phyloP scores from a whole-genome alignment of 2,329 filamentous ascomycete species.

The Fusarium lyarnte region DNA sequence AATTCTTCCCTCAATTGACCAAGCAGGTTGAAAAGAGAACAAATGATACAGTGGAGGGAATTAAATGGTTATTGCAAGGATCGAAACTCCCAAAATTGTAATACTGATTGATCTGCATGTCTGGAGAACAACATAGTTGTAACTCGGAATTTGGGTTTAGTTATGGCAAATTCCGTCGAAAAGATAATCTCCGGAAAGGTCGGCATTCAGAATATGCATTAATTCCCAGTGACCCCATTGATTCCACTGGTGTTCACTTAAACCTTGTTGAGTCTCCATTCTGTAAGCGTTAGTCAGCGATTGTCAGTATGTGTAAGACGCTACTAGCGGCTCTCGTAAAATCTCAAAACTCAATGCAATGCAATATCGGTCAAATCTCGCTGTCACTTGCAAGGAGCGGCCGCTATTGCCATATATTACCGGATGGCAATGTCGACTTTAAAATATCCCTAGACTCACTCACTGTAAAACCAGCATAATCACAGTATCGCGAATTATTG shows the following conservation, averaged over 20 bases:
- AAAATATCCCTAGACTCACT: fast-evolving
- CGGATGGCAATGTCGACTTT: fast-evolving
- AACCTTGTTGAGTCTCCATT: background rate
- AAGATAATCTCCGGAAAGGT: background rate
- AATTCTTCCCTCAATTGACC: background rate
- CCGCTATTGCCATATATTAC: background rate
- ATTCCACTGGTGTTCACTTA: background rate
- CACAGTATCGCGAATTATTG: no score
- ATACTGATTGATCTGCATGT: background rate
- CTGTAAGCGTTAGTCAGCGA: conserved; percentile 20
- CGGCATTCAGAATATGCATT: background rate
- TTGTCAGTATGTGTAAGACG: conserved; percentile 29
- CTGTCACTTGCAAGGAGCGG: fast-evolving
- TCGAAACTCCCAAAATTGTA: background rate
- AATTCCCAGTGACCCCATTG: background rate
- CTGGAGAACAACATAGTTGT: background rate
- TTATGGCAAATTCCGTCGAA: background rate
- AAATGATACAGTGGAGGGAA: background rate
- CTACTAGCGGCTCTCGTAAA: conserved; percentile 9
- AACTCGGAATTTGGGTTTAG: background rate
- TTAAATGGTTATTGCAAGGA: background rate
- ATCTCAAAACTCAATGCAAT: background rate
- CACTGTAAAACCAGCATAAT: fast-evolving
- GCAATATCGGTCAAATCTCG: background rate
- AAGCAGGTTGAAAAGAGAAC: background rate